Conservation (phyloP, 1,284 basidiomycete species). For the Ustilago cynodontis region DNA sequence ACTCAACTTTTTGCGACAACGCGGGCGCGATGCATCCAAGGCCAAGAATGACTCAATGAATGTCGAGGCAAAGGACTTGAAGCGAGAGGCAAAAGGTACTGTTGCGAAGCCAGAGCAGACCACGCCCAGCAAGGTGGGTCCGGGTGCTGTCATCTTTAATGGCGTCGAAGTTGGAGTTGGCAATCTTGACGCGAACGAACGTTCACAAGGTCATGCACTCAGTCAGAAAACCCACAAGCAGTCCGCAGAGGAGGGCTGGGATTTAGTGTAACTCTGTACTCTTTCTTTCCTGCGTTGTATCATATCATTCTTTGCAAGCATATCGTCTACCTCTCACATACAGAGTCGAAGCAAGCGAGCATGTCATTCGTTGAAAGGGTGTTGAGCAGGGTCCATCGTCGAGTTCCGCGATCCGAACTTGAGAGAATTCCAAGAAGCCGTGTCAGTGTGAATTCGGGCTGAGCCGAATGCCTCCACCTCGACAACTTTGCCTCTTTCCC, state of each 20-base stretch:
- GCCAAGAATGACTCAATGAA: not conserved
- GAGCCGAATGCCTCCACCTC: slow-evolving; percentile 4
- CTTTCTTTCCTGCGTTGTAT: not conserved
- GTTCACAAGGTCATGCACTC: slow-evolving; percentile 1
- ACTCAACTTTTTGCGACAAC: slow-evolving; percentile 45
- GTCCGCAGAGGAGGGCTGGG: slow-evolving; percentile 37
- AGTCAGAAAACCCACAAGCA: slow-evolving; percentile 24
- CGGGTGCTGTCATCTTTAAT: slow-evolving; percentile 52
- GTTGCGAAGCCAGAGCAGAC: not conserved
- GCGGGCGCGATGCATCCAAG: slow-evolving; percentile 37
- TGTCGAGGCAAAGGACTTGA: not conserved
- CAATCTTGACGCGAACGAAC: slow-evolving; percentile 11
- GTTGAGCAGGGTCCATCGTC: slow-evolving; percentile 4
- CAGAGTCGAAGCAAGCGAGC: no score
- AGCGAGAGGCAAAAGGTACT: not conserved
- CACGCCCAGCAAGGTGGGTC: slow-evolving; percentile 19
- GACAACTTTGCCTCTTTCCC: not conserved
- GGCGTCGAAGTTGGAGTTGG: slow-evolving; percentile 49
- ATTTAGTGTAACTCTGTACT: slow-evolving; percentile 14
- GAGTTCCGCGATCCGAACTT: slow-evolving; percentile 11
- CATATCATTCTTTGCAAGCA: not conserved
- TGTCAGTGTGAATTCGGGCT: not conserved
- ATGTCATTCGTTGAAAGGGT: not conserved
- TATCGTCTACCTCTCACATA: not conserved
- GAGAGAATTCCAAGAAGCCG: not conserved